These are phyloP conservation scores for Amanita rubescens DNA, from an alignment of 768 basidiomycete genomes.

Conservation along the genomic window DNA sequence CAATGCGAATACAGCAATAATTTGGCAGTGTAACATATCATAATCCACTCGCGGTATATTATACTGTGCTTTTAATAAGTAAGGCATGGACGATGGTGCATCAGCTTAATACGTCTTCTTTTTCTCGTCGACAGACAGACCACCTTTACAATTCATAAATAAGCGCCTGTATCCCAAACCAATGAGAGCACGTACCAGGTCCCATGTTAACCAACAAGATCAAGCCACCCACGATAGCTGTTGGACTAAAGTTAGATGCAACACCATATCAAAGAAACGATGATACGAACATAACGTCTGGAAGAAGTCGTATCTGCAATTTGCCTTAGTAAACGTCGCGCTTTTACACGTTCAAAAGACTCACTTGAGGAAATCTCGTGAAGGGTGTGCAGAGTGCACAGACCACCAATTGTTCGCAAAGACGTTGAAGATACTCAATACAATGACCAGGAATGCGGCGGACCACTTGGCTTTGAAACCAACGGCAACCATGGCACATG, in stretches of 20 bases:
- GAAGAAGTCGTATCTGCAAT: conserved; percentile 92
- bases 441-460: conserved; percentile 88
- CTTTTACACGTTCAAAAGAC: conserved; percentile 18
- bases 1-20: neutral
- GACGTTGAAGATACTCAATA: conserved; percentile 92
- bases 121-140: conserved; percentile 97
- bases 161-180: neutral
- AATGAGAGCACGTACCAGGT: conserved; percentile 50
- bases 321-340: conserved; percentile 17
- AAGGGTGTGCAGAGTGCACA: conserved; percentile 86
- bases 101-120: conserved; percentile 78
- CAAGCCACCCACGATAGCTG: conserved; percentile 92
- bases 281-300: conserved; percentile 71
- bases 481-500: conserved; percentile 93
- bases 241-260: conserved; percentile 6
- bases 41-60: conserved; percentile 3
- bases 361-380: conserved; percentile 96
- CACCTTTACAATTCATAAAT: conserved; percentile 40
- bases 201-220: conserved; percentile 98
- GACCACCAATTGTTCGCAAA: conserved; percentile 99
- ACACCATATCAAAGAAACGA: neutral
- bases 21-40: neutral
- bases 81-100: neutral
- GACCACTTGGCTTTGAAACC: conserved; percentile 99
- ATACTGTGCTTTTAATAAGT: neutral